These are phyloP conservation scores for Flammula alnicola DNA, from an alignment of 1,284 basidiomycete genomes.

Conservation along the genomic window DNA sequence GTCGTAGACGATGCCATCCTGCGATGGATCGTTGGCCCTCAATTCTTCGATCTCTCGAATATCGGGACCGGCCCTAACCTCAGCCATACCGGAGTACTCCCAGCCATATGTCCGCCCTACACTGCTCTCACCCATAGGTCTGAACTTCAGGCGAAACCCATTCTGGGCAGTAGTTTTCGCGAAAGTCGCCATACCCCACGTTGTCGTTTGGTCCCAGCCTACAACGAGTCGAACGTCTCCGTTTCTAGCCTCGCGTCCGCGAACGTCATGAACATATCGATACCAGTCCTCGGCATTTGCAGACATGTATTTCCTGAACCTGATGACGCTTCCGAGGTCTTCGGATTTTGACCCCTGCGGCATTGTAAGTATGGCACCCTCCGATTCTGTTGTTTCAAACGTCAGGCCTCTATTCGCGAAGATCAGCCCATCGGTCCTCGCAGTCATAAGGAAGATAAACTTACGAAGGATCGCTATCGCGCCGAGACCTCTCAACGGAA, in stretches of 20 bases:
- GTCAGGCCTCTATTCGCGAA: slow-evolving; percentile 2
- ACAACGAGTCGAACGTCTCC: slow-evolving; percentile 28
- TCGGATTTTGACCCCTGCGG: slow-evolving; percentile 10
- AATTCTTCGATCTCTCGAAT: too few species aligned
- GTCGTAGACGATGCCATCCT: too few species aligned
- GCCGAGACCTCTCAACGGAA: slow-evolving; percentile 5
- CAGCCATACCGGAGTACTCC: too few species aligned
- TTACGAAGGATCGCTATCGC: not conserved
- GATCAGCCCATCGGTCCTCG: not conserved
- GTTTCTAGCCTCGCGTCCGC: slow-evolving; percentile 14
- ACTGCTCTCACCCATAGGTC: not conserved
- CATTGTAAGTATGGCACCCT: slow-evolving; percentile 16
- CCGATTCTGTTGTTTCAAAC: slow-evolving; percentile 10
- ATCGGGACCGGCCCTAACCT: too few species aligned
- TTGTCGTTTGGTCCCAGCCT: slow-evolving; percentile 24
- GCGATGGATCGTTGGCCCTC: too few species aligned
- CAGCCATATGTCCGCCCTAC: slow-evolving; percentile 3
- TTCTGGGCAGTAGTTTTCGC: not conserved
- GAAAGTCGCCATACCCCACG: slow-evolving; percentile 26
- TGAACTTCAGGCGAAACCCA: slow-evolving; percentile 1
- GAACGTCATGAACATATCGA: slow-evolving; percentile 14
- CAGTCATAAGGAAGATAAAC: not conserved
- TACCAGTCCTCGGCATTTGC: slow-evolving; percentile 26
- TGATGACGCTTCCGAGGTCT: slow-evolving; percentile 3
- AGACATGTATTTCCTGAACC: slow-evolving; percentile 16